phyloP scores from a whole-genome alignment of 1,284 basidiomycete genomes.

The Microbotryomycetes sp. region DNA sequence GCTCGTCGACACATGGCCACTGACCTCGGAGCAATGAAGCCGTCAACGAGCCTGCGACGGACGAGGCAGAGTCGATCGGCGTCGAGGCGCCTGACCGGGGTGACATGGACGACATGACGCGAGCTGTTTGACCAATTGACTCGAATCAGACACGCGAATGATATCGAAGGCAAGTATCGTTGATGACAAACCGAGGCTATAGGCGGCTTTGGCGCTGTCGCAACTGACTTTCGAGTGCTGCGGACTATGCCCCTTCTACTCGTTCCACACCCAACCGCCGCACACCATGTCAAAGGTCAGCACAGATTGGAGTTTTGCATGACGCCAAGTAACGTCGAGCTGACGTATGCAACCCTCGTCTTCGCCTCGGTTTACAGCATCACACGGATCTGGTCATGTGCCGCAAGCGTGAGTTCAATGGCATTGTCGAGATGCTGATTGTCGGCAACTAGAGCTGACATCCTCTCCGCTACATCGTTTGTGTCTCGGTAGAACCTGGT shows the following conservation, averaged over 20 bases:
- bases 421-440: neutral
- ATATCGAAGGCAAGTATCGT: no score
- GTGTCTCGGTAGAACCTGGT: slow-evolving; percentile 23
- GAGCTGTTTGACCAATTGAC: no score
- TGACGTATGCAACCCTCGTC: no score
- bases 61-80: slow-evolving; percentile 4
- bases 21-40: slow-evolving; percentile 16
- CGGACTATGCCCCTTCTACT: neutral
- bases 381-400: slow-evolving; percentile 35
- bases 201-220: no score
- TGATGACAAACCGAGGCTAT: no score
- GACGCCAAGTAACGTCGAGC: no score
- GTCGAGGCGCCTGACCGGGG: slow-evolving; percentile 4
- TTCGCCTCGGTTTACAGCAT: slow-evolving; percentile 16
- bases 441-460: neutral
- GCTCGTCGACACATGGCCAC: neutral
- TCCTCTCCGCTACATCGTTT: neutral
- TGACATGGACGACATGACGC: neutral
- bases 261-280: neutral
- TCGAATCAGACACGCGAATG: no score
- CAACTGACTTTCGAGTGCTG: no score
- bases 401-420: slow-evolving; percentile 30
- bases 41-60: slow-evolving; percentile 12
- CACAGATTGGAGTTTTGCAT: no score
- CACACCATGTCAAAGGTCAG: neutral